Conservation (phyloP, 164 flowering plant species). For the Aristolochia contorta region DNA sequence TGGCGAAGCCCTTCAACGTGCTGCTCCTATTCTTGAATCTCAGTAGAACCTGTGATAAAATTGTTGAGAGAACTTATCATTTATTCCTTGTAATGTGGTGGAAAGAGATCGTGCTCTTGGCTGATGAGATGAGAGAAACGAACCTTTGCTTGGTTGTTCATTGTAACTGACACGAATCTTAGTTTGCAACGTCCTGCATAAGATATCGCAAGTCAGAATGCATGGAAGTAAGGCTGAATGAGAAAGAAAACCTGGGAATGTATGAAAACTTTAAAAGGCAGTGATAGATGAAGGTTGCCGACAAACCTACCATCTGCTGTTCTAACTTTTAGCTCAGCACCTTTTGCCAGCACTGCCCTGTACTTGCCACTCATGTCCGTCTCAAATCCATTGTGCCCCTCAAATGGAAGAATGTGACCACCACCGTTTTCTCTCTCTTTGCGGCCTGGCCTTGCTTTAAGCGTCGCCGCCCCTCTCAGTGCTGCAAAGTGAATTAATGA, state of each 20-base stretch:
- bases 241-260: not conserved
- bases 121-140: not conserved
- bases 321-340: conserved; percentile 42
- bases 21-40: conserved; percentile 37
- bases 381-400: conserved; percentile 35
- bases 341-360: conserved; percentile 47
- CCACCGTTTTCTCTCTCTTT: conserved; percentile 39
- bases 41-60: conserved; percentile 48
- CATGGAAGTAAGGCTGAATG: too few species aligned
- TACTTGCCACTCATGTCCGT: conserved; percentile 32
- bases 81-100: not conserved
- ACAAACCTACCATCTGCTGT: conserved; percentile 48
- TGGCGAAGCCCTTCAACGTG: conserved; percentile 33
- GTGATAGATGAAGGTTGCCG: not conserved
- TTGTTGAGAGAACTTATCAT: too few species aligned
- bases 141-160: conserved; percentile 62
- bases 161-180: conserved; percentile 46
- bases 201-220: not conserved
- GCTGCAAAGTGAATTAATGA: conserved; percentile 26
- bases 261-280: not conserved
- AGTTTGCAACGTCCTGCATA: conserved; percentile 43
- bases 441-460: conserved; percentile 55
- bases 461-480: conserved; percentile 72
- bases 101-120: not conserved
- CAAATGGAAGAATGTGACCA: conserved; percentile 48